Conservation (phyloP, 257 asterid species). For the Solanum sejunctum region DNA sequence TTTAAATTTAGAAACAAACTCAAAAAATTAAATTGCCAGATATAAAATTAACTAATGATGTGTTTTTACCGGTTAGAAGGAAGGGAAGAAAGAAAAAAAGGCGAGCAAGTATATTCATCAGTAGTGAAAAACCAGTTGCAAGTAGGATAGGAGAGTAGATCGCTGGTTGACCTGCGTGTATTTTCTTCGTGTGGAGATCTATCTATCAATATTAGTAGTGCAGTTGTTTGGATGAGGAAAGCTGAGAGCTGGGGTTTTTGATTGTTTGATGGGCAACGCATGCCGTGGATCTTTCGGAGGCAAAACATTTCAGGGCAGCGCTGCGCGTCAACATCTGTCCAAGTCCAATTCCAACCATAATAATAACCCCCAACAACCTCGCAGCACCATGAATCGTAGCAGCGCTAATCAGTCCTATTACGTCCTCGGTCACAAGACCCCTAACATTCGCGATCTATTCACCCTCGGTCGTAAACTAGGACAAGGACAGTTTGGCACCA, state of each 20-base stretch:
- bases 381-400: constrained; percentile 47
- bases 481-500: constrained; percentile 87
- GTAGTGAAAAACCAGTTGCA: not conserved
- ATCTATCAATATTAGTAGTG: not conserved
- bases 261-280: constrained; percentile 93
- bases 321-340: constrained; percentile 45
- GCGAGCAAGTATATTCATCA: not conserved
- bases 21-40: too few species aligned
- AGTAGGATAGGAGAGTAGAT: not conserved
- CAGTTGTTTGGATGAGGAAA: constrained; percentile 7
- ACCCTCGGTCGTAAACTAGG: constrained; percentile 73
- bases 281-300: constrained; percentile 88
- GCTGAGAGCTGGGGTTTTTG: constrained; percentile 11
- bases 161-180: not conserved
- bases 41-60: too few species aligned
- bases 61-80: too few species aligned
- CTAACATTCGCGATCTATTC: constrained; percentile 68
- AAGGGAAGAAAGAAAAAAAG: not conserved
- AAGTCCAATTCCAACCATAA: constrained; percentile 31
- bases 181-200: not conserved
- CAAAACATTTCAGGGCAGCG: constrained; percentile 20
- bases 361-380: constrained; percentile 23
- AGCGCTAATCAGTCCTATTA: constrained; percentile 40
- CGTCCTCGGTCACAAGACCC: constrained; percentile 72
- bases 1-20: too few species aligned